These are phyloP conservation scores for Mucor ambiguus DNA, from an alignment of 371 early-diverging fungal species.

Conservation along the genomic window DNA sequence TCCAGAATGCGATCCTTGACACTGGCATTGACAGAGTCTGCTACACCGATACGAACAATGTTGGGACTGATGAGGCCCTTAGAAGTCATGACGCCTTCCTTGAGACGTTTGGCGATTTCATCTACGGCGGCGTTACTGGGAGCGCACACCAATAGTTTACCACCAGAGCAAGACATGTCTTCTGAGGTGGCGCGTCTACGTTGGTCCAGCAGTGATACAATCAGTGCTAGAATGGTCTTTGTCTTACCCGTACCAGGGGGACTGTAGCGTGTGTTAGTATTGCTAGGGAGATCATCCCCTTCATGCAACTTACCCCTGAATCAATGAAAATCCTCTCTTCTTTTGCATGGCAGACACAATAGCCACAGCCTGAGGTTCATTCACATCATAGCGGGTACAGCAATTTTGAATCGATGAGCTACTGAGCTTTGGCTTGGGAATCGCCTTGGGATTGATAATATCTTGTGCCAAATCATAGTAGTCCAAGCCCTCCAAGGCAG, in stretches of 20 bases:
- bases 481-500: slow-evolving; percentile 70
- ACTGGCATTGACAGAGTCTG: slow-evolving; percentile 73
- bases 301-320: slow-evolving; percentile 74
- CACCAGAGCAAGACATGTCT: slow-evolving; percentile 11
- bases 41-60: slow-evolving; percentile 83
- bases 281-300: neutral
- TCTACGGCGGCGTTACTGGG: slow-evolving; percentile 99
- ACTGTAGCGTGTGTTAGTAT: slow-evolving; percentile 27
- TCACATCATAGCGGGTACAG: slow-evolving; percentile 72
- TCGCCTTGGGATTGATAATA: slow-evolving; percentile 63
- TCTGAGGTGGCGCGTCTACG: slow-evolving; percentile 16
- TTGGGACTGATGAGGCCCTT: slow-evolving; percentile 65
- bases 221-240: slow-evolving; percentile 85
- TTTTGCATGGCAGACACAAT: slow-evolving; percentile 71
- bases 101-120: slow-evolving; percentile 88
- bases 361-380: slow-evolving; percentile 90
- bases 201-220: slow-evolving; percentile 72
- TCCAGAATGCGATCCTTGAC: slow-evolving; percentile 78
- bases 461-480: slow-evolving; percentile 64
- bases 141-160: slow-evolving; percentile 88
- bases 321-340: slow-evolving; percentile 81
- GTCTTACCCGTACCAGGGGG: slow-evolving; percentile 95
- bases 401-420: slow-evolving; percentile 43
- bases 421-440: slow-evolving; percentile 25
- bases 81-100: slow-evolving; percentile 64